Base-by-base conservation (phyloP, 2,329 filamentous ascomycete genomes). In the Colletotrichum cuscutae region DNA sequence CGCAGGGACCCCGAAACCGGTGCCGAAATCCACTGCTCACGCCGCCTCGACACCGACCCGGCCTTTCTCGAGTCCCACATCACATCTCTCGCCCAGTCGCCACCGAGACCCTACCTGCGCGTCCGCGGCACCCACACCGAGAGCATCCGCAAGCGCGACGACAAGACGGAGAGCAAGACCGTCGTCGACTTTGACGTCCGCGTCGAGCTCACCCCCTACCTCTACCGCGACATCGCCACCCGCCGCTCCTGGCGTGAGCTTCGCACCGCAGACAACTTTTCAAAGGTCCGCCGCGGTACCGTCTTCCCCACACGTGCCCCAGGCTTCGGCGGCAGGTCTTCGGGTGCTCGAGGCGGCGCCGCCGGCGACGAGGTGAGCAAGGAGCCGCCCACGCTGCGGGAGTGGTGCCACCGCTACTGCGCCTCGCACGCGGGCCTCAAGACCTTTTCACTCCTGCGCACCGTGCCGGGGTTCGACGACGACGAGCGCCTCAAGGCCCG, bases 351-450 rank as follows among this genome's bases (percentile, higher is more conserved):
- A 4, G 46, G 53, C 26, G 65, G 60, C n/a, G 64, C 35, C 22
- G 69, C 59, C 6, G 42, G 32, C 7, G 68, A 72, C 56, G 58
- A 56, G 19, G 42, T 49, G 7, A 52, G 35, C 37, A 58, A 52
- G 7, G 35, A 66, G 57, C 68, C 62, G 5, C 69, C 74, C 6
- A 71, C 63, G 7, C 73, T 78, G 22, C 71, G 59, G 9, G 88
- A 91, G 71, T 95, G 93, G 93, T 94, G 92, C 76, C 88, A 92
- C 71, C 87, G 88, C 52, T 95, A 90, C 81, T 91, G 89, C 77
- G 87, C 87, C 2, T 90, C 87, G 75, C 83, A 84, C 26, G 85
- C 89, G 1, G 83, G 84, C 9, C 84, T 94, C 42, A 92, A 92
- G 78, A 84, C 81, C 57, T 90, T 92, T 75, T 78, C 81, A 1